Evolutionary conservation across 228 moss, liverwort and hornwort genomes (phyloP), one percentile per base, ranked within the genome.

Genomic region (Sphagnum fallax): DNA sequence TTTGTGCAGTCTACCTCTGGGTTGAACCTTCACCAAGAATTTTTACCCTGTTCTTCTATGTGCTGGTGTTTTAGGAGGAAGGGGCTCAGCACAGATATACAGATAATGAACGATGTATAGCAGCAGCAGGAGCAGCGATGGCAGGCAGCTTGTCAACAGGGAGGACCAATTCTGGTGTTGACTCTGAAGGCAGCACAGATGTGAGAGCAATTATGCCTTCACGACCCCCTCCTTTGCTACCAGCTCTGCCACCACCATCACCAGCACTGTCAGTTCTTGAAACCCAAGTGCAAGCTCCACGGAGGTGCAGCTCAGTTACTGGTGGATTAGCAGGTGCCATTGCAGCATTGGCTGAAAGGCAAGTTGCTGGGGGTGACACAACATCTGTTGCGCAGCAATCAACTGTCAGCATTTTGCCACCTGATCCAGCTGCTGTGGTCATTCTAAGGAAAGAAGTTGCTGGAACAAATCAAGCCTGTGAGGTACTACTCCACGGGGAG

Each of bases 301-400:
- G 67, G 9, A 75, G 80, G 18, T 72, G 78, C 67, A 67, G 74
- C 67, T 70, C 79, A 51, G 66, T 76, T 8, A 75, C 85, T 62
- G 87, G 78, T 8, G 80, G 88, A 6, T 65, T 87, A 6, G 84
- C 78, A n/a, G 84, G 81, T 66, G 87, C 83, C 13, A 81, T 84
- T 51, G 83, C 87, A 71, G 87, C 67, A 11, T 69, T 81, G 61
- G 81, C 77, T 68, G 84, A 87, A 63, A 76, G 76, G 12, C 87
- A 83, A 68, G 80, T 78, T 49, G 65, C 49, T 48, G 78, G 66
- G 0, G 72, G 16, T 48, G 64, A 70, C 53, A 49, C 66, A 47
- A 61, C 67, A 65, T 8, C 60, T 58, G 12, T 61, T 63, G 67
- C 72, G 16, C 81, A 79, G 13, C 51, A 76, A 51, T 32, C 65